These are phyloP conservation scores for Sporopachydermia cereana DNA, from an alignment of 1,139 yeast species.

Conservation along the genomic window DNA sequence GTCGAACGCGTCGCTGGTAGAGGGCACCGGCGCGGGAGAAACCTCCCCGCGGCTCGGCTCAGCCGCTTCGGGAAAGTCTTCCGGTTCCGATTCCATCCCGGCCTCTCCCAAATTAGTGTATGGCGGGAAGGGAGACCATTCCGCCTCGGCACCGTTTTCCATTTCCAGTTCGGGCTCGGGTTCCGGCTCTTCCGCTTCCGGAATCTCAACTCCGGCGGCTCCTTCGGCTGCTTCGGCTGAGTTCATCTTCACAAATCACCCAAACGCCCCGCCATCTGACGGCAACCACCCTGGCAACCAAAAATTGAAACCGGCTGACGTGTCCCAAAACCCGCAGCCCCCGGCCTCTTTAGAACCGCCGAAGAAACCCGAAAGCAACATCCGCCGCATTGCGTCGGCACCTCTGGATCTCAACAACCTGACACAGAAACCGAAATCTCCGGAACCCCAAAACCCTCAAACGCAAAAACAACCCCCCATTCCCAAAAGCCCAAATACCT, in stretches of 20 bases:
- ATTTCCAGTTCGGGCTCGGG: neutral
- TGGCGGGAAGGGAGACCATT: neutral
- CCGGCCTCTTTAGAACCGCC: too few species aligned
- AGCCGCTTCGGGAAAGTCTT: neutral
- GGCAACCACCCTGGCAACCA: neutral
- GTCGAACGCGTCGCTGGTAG: conserved; percentile 11
- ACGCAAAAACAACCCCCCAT: conserved; percentile 6
- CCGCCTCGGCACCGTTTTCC: neutral
- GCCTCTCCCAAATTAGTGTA: neutral
- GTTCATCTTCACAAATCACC: too few species aligned
- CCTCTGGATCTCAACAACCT: conserved; percentile 41
- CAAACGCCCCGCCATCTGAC: neutral
- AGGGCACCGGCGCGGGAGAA: conserved; percentile 1
- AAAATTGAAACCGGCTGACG: too few species aligned
- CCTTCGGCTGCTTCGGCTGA: too few species aligned
- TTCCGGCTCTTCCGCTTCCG: neutral
- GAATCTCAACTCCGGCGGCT: too few species aligned
- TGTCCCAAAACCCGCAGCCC: too few species aligned
- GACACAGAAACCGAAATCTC: conserved; percentile 11
- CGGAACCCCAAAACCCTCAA: conserved; percentile 8
- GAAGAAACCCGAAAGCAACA: conserved; percentile 33
- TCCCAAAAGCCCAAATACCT: conserved; percentile 10
- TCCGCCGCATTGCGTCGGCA: conserved; percentile 74
- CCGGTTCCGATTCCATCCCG: neutral
- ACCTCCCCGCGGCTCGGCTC: conserved; percentile 1